Evolutionary conservation across 2,329 filamentous ascomycete genomes (phyloP), one percentile per base, ranked within the genome.

Genomic region (Leptographium procerum): DNA sequence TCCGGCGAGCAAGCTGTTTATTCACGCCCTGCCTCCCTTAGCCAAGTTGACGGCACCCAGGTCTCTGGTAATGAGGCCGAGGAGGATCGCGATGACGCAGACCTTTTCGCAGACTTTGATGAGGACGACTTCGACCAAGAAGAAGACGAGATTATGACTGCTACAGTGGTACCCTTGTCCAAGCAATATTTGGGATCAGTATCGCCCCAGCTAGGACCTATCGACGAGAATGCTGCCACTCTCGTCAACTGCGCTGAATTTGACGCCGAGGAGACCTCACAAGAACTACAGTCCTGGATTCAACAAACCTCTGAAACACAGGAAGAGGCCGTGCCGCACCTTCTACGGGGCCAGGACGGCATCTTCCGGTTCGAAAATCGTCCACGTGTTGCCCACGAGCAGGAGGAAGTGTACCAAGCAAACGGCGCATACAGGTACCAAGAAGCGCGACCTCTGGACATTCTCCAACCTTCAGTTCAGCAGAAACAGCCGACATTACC

Each of bases 211-310:
- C 26, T 7, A 19, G 36, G 28, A 8, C 19, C 24, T 43, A 26
- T 40, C 9, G 50, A 31, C 24, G 56, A 24, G 9, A 47, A 40
- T 19, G 19, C 34, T 26, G 4, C 54, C 24, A 43, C 58, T 34
- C n/a, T 51, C 29, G 19, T n/a, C 10, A 10, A 3, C 14, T 14
- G 2, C 11, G 13, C 29, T 24, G 19, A 28, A 22, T 31, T 50
- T 14, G 48, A 52, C n/a, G 48, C 52, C 4, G 59, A 61, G 10
- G 60, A 57, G 29, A 60, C 58, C 1, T 58, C 59, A 16, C 33
- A 48, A 2, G 40, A 36, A 24, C 51, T 63, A 28, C 59, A 62
- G 43, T 57, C 53, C 0, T 63, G 62, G 62, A 58, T 63, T 11
- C 55, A 55, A 22, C 56, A 60, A 5, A 52, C 61, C 0, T 58